A percentile compares a stretch with the other conserved stretches of the same genome.
These are phyloP conservation scores for Fraxinus sp. DNA, from an alignment of 305 asterid genomes.

Conservation along the genomic window DNA sequence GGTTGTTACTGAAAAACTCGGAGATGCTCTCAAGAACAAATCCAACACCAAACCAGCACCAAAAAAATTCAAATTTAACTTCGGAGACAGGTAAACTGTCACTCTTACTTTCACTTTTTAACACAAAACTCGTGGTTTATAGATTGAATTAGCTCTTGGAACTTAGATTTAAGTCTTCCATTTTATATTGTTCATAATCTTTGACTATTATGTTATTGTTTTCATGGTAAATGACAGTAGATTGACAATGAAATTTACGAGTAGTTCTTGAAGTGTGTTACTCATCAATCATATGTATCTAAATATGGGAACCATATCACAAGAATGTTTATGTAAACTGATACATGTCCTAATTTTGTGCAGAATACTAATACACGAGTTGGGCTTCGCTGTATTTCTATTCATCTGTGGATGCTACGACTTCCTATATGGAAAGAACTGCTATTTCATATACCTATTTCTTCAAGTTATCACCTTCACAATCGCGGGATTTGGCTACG, in stretches of 20 bases:
- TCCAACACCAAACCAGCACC: constrained; percentile 40
- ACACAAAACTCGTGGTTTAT: neutral
- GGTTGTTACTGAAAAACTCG: constrained; percentile 94
- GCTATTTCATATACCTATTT: constrained; percentile 73
- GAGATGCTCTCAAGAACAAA: constrained; percentile 72
- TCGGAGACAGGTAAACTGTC: constrained; percentile 65
- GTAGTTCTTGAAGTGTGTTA: neutral
- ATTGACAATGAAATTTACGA: neutral
- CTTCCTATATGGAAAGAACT: constrained; percentile 68
- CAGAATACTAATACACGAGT: constrained; percentile 70
- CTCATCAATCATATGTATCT: neutral
- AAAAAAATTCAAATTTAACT: constrained; percentile 45
- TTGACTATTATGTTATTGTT: neutral
- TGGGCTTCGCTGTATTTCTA: constrained; percentile 74
- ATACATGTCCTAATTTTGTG: neutral
- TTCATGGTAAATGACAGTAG: neutral
- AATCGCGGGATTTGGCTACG: constrained; percentile 80
- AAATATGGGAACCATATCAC: neutral
- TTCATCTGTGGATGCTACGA: constrained; percentile 87
- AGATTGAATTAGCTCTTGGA: neutral
- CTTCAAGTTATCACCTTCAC: constrained; percentile 82
- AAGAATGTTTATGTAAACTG: neutral
- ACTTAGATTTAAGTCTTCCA: neutral
- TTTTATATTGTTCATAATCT: neutral
- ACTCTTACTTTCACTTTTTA: neutral